These are phyloP conservation scores for Suillus spraguei DNA, from an alignment of 768 basidiomycete genomes.

Conservation along the genomic window DNA sequence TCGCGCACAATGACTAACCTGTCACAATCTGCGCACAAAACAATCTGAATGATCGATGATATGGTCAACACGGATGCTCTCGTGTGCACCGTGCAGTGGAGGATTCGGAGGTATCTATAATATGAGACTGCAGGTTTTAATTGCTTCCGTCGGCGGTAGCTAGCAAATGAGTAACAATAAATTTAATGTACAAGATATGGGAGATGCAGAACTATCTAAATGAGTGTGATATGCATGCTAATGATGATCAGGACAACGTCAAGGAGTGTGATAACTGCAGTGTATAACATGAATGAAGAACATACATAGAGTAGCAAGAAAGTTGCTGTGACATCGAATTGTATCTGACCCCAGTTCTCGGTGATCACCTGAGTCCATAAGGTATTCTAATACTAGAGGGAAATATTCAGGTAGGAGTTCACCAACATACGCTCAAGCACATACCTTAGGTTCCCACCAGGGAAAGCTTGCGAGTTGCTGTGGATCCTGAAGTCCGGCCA, in stretches of 20 bases:
- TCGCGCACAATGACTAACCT: neutral
- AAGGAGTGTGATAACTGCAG: neutral
- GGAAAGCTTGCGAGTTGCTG: neutral
- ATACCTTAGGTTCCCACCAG: neutral
- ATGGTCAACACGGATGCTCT: neutral
- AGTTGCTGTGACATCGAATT: neutral
- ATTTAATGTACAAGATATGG: neutral
- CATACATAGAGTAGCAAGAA: constrained; percentile 5
- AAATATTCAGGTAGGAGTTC: neutral
- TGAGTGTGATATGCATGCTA: neutral
- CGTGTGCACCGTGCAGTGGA: neutral
- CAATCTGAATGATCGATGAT: neutral
- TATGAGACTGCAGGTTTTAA: neutral
- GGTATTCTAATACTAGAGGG: neutral
- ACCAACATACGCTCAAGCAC: neutral
- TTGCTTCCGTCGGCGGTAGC: neutral
- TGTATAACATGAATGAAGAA: neutral
- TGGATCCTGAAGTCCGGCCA: constrained; percentile 28
- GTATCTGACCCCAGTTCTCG: neutral
- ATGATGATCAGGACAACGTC: constrained; percentile 5
- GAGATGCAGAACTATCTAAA: neutral
- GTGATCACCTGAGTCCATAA: neutral
- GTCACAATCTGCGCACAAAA: too few relatives aligned
- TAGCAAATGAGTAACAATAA: neutral
- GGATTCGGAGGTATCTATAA: neutral